phyloP scores from a whole-genome alignment of 345 rosid genomes.

The Melastoma malabathricum region DNA sequence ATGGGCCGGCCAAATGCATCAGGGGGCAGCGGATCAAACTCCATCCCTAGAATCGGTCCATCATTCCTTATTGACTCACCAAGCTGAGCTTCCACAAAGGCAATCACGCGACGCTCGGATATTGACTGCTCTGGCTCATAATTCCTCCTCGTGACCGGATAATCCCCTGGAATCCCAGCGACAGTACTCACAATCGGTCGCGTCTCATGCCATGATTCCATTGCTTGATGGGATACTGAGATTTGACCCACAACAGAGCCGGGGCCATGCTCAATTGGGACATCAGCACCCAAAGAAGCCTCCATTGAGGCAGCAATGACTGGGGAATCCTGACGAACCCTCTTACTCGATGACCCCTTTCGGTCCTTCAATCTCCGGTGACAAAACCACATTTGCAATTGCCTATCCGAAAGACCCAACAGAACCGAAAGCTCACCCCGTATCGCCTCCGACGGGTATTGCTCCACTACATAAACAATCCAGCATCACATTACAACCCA shows the following conservation, averaged over 20 bases:
- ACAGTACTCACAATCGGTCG: slow-evolving; percentile 30
- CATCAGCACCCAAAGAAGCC: slow-evolving; percentile 14
- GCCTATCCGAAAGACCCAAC: slow-evolving; percentile 74
- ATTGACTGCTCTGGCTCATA: slow-evolving; percentile 33
- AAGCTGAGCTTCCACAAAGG: slow-evolving; percentile 65
- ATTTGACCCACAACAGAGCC: slow-evolving; percentile 19
- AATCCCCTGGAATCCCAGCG: slow-evolving; percentile 31
- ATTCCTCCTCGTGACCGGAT: slow-evolving; percentile 32
- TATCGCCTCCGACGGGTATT: slow-evolving; percentile 63
- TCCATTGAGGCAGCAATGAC: slow-evolving; percentile 13
- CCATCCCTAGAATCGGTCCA: slow-evolving; percentile 85
- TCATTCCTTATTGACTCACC: slow-evolving; percentile 75
- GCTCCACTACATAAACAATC: slow-evolving; percentile 31
- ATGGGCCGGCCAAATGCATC: slow-evolving; percentile 93
- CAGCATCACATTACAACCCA: neutral
- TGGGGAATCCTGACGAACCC: slow-evolving; percentile 34
- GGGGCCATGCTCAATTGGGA: slow-evolving; percentile 14
- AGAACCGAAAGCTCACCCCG: slow-evolving; percentile 63
- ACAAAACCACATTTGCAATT: slow-evolving; percentile 98
- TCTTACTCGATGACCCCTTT: slow-evolving; percentile 39
- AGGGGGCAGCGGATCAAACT: slow-evolving; percentile 90
- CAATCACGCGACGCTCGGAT: slow-evolving; percentile 44
- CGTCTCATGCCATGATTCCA: slow-evolving; percentile 26
- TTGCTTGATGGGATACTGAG: slow-evolving; percentile 13
- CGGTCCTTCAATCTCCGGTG: slow-evolving; percentile 84